Evolutionary conservation across 108 stramenopile species (phyloP), one percentile per base, ranked within the genome.

Genomic region (Cyclotella choctawhatcheeana): DNA sequence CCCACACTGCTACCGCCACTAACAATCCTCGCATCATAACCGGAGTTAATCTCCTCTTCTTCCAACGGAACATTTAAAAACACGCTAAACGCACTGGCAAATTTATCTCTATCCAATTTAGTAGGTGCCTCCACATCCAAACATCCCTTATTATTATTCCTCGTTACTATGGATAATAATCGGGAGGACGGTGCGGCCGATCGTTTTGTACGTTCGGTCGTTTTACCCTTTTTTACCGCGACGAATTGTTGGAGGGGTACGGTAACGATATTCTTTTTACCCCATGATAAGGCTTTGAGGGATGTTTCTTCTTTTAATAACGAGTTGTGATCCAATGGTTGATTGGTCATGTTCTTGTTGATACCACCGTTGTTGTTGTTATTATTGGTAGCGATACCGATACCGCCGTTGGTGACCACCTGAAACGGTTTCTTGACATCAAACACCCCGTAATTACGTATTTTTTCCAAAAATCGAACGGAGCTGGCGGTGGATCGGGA

Each of bases 51-150:
- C 37, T 5, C 10, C 22, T 79, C 78, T 24, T 79, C 78, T 40
- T 71, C 86, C 47, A 92, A 48, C 6, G 91, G 91, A 30, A 95
- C 81, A 8, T 75, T 77, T 50, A 95, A 73, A 80, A 95, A 95
- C 35, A 75, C 63, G 3, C 89, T 56, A 82, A 95, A 95, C 17
- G 94, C 94, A 54, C 68, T 79, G 12, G 94, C 94, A 74, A 92
- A 92, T 68, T 93, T 95, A 72, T 95, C 94, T 55, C 94, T 79
- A 74, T 95, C 94, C 71, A 89, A 60, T 34, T 72, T 66, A 0
- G 94, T 92, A 17, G 94, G 94, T 37, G 94, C 94, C 70, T 95
- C 94, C 60, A 95, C 91, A 66, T 95, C 94, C 13, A 95, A 68
- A 59, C 85, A 81, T 7, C 78, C 73, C 26, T 69, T 64, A 21